Evolutionary conservation across 805 yeast species (phyloP).

Genomic region (Saccharomycopsis vini): DNA sequence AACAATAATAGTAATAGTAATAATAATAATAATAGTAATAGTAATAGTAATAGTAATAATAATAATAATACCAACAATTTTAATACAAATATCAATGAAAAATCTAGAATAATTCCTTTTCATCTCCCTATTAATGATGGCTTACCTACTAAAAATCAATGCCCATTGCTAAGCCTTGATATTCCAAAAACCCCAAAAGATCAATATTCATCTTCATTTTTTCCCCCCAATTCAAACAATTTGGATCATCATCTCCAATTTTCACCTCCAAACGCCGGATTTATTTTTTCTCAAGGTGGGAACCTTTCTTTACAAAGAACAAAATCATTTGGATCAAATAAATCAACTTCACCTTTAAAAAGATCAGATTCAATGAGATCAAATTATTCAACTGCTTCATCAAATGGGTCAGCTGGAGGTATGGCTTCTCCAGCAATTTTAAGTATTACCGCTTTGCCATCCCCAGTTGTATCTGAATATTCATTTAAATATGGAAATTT

Average conservation of each 20-base stretch:
- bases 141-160: no score
- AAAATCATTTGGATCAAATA: not conserved
- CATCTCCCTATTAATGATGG: no score
- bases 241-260: not conserved
- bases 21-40: no score
- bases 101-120: no score
- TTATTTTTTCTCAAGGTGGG: not conserved
- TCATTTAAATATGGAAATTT: no score
- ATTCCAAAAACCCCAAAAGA: not conserved
- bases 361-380: not conserved
- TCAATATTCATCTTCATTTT: not conserved
- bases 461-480: not conserved
- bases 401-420: not conserved
- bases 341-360: not conserved
- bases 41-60: no score
- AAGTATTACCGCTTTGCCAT: not conserved
- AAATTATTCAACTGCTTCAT: not conserved
- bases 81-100: no score
- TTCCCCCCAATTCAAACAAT: not conserved
- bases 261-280: not conserved
- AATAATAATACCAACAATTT: no score
- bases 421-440: not conserved
- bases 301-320: not conserved
- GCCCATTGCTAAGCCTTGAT: constrained; percentile 1
- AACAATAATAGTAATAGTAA: no score